Evolutionary conservation across 129 eudicot genomes (phyloP), one percentile per base, ranked within the genome.

Genomic region (Flaveria linearis): DNA sequence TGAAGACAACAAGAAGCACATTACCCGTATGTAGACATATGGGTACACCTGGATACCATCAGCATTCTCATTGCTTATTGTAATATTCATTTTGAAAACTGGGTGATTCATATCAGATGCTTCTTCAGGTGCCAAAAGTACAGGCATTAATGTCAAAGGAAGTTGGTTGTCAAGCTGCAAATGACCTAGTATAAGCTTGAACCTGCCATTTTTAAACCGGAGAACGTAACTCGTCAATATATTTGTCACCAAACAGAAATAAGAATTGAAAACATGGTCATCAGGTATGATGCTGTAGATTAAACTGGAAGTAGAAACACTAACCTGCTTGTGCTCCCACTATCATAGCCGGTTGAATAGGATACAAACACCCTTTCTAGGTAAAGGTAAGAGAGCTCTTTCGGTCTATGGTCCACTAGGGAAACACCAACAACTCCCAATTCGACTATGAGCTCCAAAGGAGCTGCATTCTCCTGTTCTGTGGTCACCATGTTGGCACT

Each of bases 161-260:
- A 94, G 91, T 82, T 94, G 98, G 77, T 94, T 94, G 91, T 91
- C 98, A 62, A 94, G 82, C 84, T 94, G 98, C 80, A 94, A 56
- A 76, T 94, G 82, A 23, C 97, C 98, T 39, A 94, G 71, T 71
- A 94, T 86, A 78, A 94, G 86, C 84, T 94, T 94, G 86, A 94
- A 94, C 93, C 97, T 92, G 86, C 73, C 41, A 86, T 75, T 63
- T 50, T 52, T 22, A 33, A 72, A 78, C 55, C 46, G 53, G 23
- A 49, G 50, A 36, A 68, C 26, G 39, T 50, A 68, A 67, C 65
- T 52, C 23, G 18, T 53, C 33, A 72, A 43, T 41, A 36, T 16
- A 55, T 20, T 22, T 23, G 13, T 77, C 26, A 68, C 41, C 20
- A 62, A 43, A 70, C 22, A 72, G 56, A 69, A 53, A 53, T 16